A percentile compares a stretch with the other conserved stretches of the same genome.
Evolutionary conservation across 2,329 filamentous ascomycete genomes (phyloP).

Genomic region (Aspergillus carbonarius): DNA sequence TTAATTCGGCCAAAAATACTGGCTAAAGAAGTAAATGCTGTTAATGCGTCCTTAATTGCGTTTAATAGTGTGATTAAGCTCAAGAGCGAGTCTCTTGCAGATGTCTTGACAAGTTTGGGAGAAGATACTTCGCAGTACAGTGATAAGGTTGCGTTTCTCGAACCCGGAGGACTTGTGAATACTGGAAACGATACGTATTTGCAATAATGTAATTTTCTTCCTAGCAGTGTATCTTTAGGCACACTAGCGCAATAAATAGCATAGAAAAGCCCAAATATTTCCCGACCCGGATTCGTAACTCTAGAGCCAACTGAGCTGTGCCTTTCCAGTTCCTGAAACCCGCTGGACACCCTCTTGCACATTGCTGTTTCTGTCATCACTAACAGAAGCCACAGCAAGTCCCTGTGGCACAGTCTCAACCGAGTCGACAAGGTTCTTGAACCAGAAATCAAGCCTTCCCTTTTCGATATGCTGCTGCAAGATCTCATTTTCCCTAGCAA

Average conservation of each 20-base stretch:
- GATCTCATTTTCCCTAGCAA: conserved; percentile 68
- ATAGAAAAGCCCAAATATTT: neutral
- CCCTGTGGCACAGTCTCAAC: conserved; percentile 11
- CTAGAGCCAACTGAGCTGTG: conserved; percentile 21
- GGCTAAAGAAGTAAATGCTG: too few species aligned
- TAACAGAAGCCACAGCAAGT: neutral
- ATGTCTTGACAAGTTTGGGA: too few species aligned
- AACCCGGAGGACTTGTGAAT: too few species aligned
- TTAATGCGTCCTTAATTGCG: too few species aligned
- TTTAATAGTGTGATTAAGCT: too few species aligned
- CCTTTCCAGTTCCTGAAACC: conserved; percentile 2
- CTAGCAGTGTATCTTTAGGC: too few species aligned
- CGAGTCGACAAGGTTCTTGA: conserved; percentile 35
- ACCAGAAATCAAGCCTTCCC: conserved; percentile 70
- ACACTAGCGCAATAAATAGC: too few species aligned
- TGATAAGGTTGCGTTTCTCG: too few species aligned
- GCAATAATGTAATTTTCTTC: neutral
- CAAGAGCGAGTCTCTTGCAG: too few species aligned
- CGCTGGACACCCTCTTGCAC: conserved; percentile 1
- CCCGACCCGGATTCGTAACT: neutral
- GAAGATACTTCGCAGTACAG: too few species aligned
- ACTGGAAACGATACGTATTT: neutral
- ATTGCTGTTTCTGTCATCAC: neutral
- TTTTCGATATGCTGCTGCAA: conserved; percentile 66
- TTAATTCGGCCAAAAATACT: too few species aligned